These are phyloP conservation scores for Uronychia setigera DNA, from an alignment of 73 alveolate genomes.

Conservation along the genomic window DNA sequence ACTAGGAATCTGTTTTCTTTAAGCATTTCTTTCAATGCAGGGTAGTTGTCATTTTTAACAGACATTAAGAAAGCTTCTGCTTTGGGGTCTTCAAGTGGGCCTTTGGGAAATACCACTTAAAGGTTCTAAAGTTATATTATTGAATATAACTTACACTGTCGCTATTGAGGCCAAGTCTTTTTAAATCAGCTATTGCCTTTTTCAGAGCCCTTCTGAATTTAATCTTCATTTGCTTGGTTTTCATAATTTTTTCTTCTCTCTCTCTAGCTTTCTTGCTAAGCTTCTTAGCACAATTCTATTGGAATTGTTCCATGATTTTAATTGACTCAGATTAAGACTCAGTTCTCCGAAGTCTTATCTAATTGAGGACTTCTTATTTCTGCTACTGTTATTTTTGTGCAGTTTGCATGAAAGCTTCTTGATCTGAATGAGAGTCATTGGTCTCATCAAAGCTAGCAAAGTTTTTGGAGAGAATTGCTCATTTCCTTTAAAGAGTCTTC, in stretches of 20 bases:
- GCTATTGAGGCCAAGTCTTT: neutral
- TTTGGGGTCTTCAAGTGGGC: slow-evolving; percentile 6
- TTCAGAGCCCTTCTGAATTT: neutral
- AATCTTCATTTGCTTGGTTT: neutral
- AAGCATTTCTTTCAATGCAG: neutral
- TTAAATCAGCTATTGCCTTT: neutral
- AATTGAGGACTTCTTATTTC: neutral
- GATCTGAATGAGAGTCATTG: neutral
- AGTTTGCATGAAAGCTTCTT: neutral
- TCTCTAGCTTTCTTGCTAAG: neutral
- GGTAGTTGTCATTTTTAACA: slow-evolving; percentile 6
- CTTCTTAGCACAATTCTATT: neutral
- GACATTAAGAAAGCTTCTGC: slow-evolving; percentile 9
- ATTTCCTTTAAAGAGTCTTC: neutral
- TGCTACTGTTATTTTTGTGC: neutral
- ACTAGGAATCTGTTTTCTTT: slow-evolving; percentile 14
- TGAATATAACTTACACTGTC: neutral
- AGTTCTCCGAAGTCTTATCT: neutral
- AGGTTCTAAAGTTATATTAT: neutral
- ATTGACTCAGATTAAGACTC: neutral
- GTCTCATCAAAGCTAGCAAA: neutral
- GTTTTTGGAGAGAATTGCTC: neutral
- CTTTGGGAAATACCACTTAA: neutral
- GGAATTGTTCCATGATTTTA: neutral
- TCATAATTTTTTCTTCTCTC: neutral